Percentiles rank a stretch among this genome's conserved stretches.
These are phyloP conservation scores for Luffa acutangula DNA, from an alignment of 306 rosid species.

Conservation along the genomic window DNA sequence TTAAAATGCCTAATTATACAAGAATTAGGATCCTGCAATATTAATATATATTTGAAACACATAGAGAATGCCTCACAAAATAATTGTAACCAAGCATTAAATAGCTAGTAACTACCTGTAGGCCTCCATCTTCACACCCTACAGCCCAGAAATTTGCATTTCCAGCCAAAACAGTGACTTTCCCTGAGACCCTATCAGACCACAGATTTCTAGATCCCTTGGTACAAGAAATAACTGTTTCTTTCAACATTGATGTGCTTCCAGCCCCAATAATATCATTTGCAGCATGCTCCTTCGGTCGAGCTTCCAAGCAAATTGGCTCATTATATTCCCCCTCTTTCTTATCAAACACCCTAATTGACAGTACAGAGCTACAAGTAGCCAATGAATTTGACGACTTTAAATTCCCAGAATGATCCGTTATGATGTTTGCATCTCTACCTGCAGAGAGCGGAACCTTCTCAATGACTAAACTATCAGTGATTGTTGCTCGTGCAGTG, in stretches of 20 bases:
- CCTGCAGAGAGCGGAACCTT: conserved; percentile 51
- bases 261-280: conserved; percentile 71
- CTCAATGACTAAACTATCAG: conserved; percentile 79
- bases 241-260: conserved; percentile 55
- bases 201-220: conserved; percentile 60
- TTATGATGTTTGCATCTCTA: conserved; percentile 44
- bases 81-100: not conserved
- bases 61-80: not conserved
- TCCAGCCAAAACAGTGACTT: conserved; percentile 94
- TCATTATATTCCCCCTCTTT: conserved; percentile 55
- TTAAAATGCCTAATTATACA: too few species aligned
- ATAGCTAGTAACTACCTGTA: conserved; percentile 44
- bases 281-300: conserved; percentile 64
- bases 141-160: conserved; percentile 91
- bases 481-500: conserved; percentile 79
- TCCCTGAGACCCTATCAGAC: conserved; percentile 90
- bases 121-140: conserved; percentile 97
- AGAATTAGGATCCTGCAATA: too few species aligned
- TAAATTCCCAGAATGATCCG: conserved; percentile 52
- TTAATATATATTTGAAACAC: too few species aligned
- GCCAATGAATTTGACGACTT: conserved; percentile 43
- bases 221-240: conserved; percentile 76
- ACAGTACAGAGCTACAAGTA: conserved; percentile 45
- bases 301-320: conserved; percentile 83
- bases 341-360: conserved; percentile 72